phyloP scores from a whole-genome alignment of 805 yeast species.

The Ogataea degrootiae region DNA sequence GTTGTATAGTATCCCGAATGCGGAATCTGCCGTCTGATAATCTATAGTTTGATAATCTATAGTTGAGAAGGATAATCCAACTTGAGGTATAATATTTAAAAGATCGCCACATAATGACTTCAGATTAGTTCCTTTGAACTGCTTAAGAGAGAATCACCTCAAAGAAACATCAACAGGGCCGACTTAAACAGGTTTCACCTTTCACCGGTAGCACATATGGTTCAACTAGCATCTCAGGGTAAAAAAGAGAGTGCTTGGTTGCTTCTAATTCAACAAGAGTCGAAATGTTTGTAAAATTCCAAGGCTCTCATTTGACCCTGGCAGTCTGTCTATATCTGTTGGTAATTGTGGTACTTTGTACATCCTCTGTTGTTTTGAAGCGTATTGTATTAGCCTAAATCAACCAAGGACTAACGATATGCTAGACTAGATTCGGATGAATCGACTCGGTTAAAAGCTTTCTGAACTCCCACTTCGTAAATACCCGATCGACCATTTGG shows the following conservation, averaged over 20 bases:
- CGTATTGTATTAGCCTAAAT: too few species aligned
- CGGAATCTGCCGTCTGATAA: conserved; percentile 17
- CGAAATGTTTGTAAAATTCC: conserved; percentile 10
- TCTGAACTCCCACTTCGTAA: too few species aligned
- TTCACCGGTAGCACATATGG: conserved; percentile 15
- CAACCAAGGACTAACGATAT: too few species aligned
- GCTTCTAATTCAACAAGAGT: conserved; percentile 5
- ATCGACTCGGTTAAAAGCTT: too few species aligned
- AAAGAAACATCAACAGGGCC: conserved; percentile 21
- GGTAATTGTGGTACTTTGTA: not conserved
- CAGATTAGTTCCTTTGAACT: conserved; percentile 2
- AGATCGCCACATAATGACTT: conserved; percentile 23
- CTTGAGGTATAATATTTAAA: conserved; percentile 19
- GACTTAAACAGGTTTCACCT: conserved; percentile 15
- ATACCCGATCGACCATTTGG: too few species aligned
- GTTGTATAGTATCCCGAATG: conserved; percentile 14
- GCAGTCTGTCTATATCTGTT: conserved; percentile 7
- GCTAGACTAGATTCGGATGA: too few species aligned
- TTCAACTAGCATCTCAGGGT: conserved; percentile 1
- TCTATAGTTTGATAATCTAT: conserved; percentile 2
- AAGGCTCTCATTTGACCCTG: conserved; percentile 9
- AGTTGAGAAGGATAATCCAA: conserved; percentile 7
- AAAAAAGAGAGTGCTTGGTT: conserved; percentile 2
- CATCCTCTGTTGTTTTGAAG: too few species aligned
- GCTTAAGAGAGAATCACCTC: conserved; percentile 3